phyloP scores from a whole-genome alignment of 768 basidiomycete species.

The Filobasidium floriforme region DNA sequence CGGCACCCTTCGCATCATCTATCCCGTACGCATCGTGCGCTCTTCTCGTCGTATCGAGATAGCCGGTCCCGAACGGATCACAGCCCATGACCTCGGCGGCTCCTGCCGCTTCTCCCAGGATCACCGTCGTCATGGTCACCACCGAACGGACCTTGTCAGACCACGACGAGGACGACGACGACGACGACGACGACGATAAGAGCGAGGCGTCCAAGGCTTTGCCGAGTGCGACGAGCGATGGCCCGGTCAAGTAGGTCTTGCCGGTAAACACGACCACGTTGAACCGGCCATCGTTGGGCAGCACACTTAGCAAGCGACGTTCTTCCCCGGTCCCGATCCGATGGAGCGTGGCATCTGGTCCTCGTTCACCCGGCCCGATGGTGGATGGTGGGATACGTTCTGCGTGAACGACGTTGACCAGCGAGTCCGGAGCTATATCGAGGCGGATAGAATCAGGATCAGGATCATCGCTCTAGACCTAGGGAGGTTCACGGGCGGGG shows the following conservation, averaged over 20 bases:
- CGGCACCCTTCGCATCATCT: slow-evolving; percentile 29
- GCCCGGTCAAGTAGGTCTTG: neutral
- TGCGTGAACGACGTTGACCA: neutral
- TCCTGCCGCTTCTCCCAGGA: neutral
- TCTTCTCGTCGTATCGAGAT: neutral
- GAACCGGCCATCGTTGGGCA: slow-evolving; percentile 4
- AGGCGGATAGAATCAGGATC: no score
- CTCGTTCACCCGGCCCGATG: slow-evolving; percentile 7
- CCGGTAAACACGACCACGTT: slow-evolving; percentile 7
- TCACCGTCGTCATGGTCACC: neutral
- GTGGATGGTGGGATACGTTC: neutral
- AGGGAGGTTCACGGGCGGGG: neutral
- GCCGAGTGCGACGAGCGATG: neutral
- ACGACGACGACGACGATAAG: no score
- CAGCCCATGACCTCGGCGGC: neutral
- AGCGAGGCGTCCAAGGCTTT: neutral
- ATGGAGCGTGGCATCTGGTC: neutral
- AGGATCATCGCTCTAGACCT: no score
- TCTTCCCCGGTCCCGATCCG: slow-evolving; percentile 4
- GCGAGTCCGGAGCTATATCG: neutral
- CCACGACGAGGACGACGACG: no score
- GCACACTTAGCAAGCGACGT: neutral
- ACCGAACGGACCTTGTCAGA: neutral
- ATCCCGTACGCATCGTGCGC: slow-evolving; percentile 29
- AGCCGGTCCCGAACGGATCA: neutral